phyloP scores from a whole-genome alignment of 108 stramenopile species.

The Craspedostauros australis region DNA sequence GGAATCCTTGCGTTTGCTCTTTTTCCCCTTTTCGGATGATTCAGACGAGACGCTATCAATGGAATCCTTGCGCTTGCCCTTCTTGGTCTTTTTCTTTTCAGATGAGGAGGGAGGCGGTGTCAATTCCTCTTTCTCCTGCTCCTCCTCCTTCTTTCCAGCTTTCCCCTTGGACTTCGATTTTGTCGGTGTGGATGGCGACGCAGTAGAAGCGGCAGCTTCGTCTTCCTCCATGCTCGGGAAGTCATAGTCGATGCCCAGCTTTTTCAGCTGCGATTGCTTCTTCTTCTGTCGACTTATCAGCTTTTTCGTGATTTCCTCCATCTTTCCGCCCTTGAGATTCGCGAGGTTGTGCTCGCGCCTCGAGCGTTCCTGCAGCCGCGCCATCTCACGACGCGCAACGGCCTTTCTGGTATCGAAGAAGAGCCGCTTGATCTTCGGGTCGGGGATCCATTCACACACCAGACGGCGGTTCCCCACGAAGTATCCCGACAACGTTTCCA shows the following conservation, averaged over 20 bases:
- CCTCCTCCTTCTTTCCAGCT: slow-evolving; percentile 9
- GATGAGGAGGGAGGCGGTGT: background rate
- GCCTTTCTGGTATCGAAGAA: slow-evolving; percentile 29
- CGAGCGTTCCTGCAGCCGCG: slow-evolving; percentile 37
- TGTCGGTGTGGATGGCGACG: background rate
- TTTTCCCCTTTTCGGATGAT: slow-evolving; percentile 5
- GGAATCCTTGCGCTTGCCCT: slow-evolving; percentile 17
- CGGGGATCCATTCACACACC: slow-evolving; percentile 84
- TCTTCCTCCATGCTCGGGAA: slow-evolving; percentile 41
- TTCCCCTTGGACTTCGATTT: slow-evolving; percentile 9
- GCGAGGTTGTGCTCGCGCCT: slow-evolving; percentile 11
- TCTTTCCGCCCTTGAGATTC: slow-evolving; percentile 29
- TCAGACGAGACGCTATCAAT: slow-evolving; percentile 8
- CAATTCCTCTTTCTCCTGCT: slow-evolving; percentile 13
- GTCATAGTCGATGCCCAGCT: slow-evolving; percentile 82
- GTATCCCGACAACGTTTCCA: slow-evolving; percentile 94
- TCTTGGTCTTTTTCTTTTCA: slow-evolving; percentile 11
- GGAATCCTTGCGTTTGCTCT: slow-evolving; percentile 1
- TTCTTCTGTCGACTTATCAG: slow-evolving; percentile 58
- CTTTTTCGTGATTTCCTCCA: slow-evolving; percentile 61
- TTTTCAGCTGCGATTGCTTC: slow-evolving; percentile 61
- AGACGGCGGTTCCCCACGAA: slow-evolving; percentile 85
- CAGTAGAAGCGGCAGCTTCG: background rate
- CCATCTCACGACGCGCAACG: slow-evolving; percentile 32
- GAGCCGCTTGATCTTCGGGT: slow-evolving; percentile 34